phyloP scores from a whole-genome alignment of 2,329 filamentous ascomycete species.

The Penicillium psychrosexuale region DNA sequence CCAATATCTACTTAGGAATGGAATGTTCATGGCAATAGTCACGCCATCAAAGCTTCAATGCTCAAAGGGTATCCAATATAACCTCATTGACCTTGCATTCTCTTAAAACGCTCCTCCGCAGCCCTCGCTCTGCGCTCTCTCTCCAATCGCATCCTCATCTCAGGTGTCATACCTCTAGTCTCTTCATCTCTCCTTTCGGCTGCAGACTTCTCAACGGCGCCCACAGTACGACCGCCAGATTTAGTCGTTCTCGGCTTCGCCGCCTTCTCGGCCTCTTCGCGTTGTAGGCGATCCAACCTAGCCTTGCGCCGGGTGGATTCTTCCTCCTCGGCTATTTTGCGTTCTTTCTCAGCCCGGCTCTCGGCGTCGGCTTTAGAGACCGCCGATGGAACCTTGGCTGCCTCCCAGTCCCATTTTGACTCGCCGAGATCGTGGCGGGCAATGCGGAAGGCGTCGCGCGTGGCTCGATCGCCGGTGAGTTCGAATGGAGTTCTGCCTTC shows the following conservation, averaged over 20 bases:
- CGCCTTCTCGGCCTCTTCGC: constrained; percentile 54
- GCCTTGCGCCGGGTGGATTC: constrained; percentile 68
- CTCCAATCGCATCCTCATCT: constrained; percentile 80
- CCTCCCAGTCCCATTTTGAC: constrained; percentile 71
- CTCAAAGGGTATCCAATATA: neutral
- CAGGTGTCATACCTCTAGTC: constrained; percentile 75
- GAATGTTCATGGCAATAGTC: neutral
- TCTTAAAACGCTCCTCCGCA: constrained; percentile 79
- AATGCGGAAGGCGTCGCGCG: constrained; percentile 86
- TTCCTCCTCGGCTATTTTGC: constrained; percentile 63
- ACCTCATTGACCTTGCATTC: constrained; percentile 51
- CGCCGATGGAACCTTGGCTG: constrained; percentile 66
- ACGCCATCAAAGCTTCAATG: neutral
- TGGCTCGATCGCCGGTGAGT: constrained; percentile 77
- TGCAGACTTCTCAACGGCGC: constrained; percentile 65
- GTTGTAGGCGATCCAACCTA: constrained; percentile 69
- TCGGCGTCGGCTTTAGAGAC: constrained; percentile 71
- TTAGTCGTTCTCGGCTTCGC: constrained; percentile 50
- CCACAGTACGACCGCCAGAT: constrained; percentile 54
- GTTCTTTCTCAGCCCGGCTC: constrained; percentile 66
- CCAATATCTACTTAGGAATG: neutral
- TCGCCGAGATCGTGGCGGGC: constrained; percentile 81
- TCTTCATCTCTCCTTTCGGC: constrained; percentile 83
- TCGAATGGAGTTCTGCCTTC: constrained; percentile 88
- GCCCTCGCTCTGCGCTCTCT: constrained; percentile 86